Percentiles rank a stretch among this genome's conserved stretches.
These are phyloP conservation scores for Colletotrichum sp. DNA, from an alignment of 2,329 filamentous ascomycete genomes.

Conservation along the genomic window DNA sequence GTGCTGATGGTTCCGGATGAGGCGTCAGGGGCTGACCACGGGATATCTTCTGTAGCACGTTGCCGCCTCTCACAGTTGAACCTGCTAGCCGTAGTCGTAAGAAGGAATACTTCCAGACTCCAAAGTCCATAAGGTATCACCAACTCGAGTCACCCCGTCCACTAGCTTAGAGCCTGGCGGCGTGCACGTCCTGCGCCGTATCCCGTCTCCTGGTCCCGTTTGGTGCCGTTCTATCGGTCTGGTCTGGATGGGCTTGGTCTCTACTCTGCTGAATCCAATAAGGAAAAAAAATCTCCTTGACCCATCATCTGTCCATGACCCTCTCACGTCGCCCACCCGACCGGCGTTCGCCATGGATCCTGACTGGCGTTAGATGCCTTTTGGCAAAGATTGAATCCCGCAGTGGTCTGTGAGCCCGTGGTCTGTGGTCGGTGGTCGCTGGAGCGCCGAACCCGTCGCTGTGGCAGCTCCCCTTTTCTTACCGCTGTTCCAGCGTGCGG, in stretches of 20 bases:
- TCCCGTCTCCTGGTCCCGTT: not conserved
- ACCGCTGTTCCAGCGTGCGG: not conserved
- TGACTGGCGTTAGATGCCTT: conserved; percentile 12
- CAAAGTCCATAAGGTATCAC: not conserved
- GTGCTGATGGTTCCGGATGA: not conserved
- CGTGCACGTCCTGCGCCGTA: conserved; percentile 8
- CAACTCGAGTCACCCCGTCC: not conserved
- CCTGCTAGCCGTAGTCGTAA: not conserved
- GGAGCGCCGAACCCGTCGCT: not conserved
- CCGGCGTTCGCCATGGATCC: conserved; percentile 5
- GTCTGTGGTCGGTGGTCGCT: conserved; percentile 13
- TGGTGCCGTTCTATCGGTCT: not conserved
- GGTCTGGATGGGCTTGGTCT: not conserved
- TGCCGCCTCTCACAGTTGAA: not conserved
- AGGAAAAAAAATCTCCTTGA: not conserved
- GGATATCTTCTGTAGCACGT: not conserved
- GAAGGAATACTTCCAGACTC: not conserved
- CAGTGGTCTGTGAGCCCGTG: conserved; percentile 16
- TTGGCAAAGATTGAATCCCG: not conserved
- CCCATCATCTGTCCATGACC: not conserved
- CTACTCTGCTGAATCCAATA: not conserved
- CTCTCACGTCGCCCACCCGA: conserved; percentile 14
- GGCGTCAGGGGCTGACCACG: conserved; percentile 1
- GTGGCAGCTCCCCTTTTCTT: not conserved
- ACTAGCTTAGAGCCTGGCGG: not conserved